Evolutionary conservation across 1,139 yeast genomes (phyloP).

Genomic region (Wickerhamomyces sp.): DNA sequence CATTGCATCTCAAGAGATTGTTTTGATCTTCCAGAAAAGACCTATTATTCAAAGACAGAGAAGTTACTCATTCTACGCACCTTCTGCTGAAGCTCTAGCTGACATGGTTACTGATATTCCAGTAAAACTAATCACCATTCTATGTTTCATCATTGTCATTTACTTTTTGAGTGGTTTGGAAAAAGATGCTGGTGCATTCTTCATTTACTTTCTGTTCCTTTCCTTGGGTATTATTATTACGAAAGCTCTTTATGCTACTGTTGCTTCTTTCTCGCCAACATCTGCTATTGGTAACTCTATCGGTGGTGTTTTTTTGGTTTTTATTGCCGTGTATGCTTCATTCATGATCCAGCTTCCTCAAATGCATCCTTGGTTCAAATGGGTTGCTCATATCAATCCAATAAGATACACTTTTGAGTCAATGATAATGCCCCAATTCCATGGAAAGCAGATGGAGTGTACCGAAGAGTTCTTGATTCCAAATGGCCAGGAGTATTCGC

Average conservation of each 20-base stretch:
- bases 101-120: slow-evolving; percentile 43
- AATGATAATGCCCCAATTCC: slow-evolving; percentile 50
- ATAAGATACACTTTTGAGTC: slow-evolving; percentile 53
- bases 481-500: slow-evolving; percentile 33
- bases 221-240: slow-evolving; percentile 36
- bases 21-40: slow-evolving; percentile 41
- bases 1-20: slow-evolving; percentile 50
- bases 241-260: slow-evolving; percentile 41
- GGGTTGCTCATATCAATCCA: slow-evolving; percentile 58
- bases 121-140: slow-evolving; percentile 39
- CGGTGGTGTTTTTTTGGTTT: slow-evolving; percentile 44
- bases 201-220: slow-evolving; percentile 42
- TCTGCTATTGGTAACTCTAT: slow-evolving; percentile 48
- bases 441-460: slow-evolving; percentile 49
- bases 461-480: slow-evolving; percentile 24
- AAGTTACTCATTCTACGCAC: slow-evolving; percentile 50
- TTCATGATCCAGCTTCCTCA: slow-evolving; percentile 52
- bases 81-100: slow-evolving; percentile 54
- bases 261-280: slow-evolving; percentile 43
- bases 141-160: slow-evolving; percentile 39
- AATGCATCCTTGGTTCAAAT: slow-evolving; percentile 63
- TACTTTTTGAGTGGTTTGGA: slow-evolving; percentile 50
- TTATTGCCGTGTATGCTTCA: slow-evolving; percentile 46
- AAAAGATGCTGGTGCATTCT: slow-evolving; percentile 49
- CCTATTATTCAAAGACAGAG: slow-evolving; percentile 53